These are phyloP conservation scores for Funneliformis geosporum DNA, from an alignment of 192 early-diverging fungal species.

Conservation along the genomic window DNA sequence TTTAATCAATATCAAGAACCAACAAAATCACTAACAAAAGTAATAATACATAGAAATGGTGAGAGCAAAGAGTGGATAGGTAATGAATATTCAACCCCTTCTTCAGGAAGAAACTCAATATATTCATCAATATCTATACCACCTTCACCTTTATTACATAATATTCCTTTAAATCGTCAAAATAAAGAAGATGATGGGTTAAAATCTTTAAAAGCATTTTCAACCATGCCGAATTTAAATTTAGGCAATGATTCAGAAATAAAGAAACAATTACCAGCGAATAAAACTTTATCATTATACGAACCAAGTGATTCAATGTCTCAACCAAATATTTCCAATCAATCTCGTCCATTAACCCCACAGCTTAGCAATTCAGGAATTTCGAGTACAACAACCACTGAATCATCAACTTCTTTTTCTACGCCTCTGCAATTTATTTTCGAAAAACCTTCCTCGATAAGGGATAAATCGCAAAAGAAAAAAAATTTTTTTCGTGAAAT, in stretches of 20 bases:
- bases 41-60: neutral
- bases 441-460: neutral
- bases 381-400: neutral
- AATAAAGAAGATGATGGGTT: neutral
- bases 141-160: neutral
- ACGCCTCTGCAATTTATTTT: conserved; percentile 1
- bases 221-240: neutral
- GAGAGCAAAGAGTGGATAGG: neutral
- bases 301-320: neutral
- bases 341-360: neutral
- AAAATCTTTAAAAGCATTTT: neutral
- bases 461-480: neutral
- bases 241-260: neutral
- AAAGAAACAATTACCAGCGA: neutral
- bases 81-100: neutral
- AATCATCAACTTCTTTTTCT: neutral
- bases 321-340: neutral
- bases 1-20: neutral
- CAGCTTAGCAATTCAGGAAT: conserved; percentile 1
- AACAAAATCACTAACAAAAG: neutral
- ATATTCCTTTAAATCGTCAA: neutral
- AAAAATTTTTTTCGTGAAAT: conserved; percentile 5
- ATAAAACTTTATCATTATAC: neutral
- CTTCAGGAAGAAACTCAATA: no score
- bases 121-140: no score